Base-by-base conservation (phyloP, 495 filamentous ascomycete genomes). In the Xylaria cubensis region DNA sequence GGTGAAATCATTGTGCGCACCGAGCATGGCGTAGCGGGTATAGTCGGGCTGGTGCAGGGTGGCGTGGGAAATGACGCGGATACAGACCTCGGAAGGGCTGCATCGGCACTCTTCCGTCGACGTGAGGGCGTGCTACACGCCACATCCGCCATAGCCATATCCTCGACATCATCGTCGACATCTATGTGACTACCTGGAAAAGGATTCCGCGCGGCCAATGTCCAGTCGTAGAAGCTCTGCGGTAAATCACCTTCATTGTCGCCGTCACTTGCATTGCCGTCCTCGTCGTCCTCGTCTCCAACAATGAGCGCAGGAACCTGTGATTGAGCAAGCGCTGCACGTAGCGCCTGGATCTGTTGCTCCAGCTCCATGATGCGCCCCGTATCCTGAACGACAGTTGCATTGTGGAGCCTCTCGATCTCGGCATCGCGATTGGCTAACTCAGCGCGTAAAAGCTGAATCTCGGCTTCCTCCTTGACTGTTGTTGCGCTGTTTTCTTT, bases 391-490 rank as follows among this genome's bases (percentile, higher is more conserved):
- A 79, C 72, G 3, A 82, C 48, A 0, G 83, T 85, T 68, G 91
- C 86, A 34, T 87, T 80, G 15, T 87, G 86, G 26, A 91, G 72
- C 19, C 80, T 72, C 26, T 80, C 80, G 62, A 88, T 84, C 73
- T 86, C 81, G 4, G 81, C 75, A 69, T 91, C 86, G 42, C 87
- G 81, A 0, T 84, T 78, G 1, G 83, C 81, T 50, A 92, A 73
- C 53, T 90, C 85, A 56, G 85, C 80, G 59, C 87, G 85, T 24
- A 91, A 83, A 6, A 83, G 79, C 64, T 84, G 80, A 0, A 87
- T 74, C 73, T 88, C 85, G 1, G 75, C 77, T 29, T 66, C 62
- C 2, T 42, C 53, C 29, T 61, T 56, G 21, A 39, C 70, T 21
- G 58, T 61, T 32, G 15, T 32, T 56, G 78, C 80, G 15, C 58